A percentile compares a stretch with the other conserved stretches of the same genome.
Conservation (phyloP, 1,284 basidiomycete species). For the Irpex lacteus region DNA sequence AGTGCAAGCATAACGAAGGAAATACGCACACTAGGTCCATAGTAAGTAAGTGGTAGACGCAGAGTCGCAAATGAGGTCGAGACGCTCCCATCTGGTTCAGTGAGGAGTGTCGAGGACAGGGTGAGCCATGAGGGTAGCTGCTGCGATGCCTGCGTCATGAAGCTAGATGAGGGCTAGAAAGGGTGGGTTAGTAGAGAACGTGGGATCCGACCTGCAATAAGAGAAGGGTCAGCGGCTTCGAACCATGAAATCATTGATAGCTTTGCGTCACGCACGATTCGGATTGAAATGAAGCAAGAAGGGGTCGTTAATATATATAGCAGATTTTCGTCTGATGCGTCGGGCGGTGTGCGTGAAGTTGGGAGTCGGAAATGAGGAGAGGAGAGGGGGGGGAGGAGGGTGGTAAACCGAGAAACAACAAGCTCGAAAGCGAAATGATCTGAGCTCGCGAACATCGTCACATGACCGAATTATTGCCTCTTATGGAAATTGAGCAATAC, state of each 20-base stretch:
- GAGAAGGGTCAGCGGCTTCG: conserved; percentile 6
- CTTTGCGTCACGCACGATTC: background rate
- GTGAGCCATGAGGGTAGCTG: conserved; percentile 65
- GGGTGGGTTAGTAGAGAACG: conserved; percentile 28
- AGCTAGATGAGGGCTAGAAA: conserved; percentile 9
- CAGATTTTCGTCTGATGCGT: background rate
- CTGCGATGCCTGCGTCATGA: conserved; percentile 59
- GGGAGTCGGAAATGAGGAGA: background rate
- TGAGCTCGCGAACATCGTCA: background rate
- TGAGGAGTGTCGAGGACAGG: conserved; percentile 45
- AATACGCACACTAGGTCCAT: conserved; percentile 65
- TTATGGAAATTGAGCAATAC: background rate
- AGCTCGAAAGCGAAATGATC: background rate
- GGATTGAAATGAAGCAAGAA: conserved; percentile 3
- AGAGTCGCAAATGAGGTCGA: conserved; percentile 51
- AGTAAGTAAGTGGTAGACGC: conserved; percentile 67
- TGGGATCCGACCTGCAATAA: conserved; percentile 19
- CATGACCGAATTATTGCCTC: background rate
- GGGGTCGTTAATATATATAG: background rate
- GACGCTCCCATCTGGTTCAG: conserved; percentile 46
- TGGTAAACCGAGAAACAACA: background rate
- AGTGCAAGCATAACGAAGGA: background rate
- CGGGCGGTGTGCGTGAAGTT: background rate
- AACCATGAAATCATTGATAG: conserved; percentile 2
- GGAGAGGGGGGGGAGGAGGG: background rate